Conservation (phyloP, 1,284 basidiomycete genomes). For the Trichosporon sp. region DNA sequence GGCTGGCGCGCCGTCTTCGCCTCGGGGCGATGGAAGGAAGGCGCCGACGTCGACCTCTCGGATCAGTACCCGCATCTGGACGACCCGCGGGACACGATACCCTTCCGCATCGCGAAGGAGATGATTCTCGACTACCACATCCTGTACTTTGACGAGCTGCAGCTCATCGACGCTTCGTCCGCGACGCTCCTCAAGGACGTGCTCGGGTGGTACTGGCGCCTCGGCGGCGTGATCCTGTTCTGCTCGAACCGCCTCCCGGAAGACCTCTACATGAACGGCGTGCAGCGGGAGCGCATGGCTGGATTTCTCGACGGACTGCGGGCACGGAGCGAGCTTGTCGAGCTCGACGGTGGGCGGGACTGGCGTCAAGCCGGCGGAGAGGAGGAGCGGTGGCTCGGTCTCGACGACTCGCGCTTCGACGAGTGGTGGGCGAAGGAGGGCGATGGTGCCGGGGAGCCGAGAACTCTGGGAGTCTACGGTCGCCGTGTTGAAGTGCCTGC, state of each 20-base stretch:
- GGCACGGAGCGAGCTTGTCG: conserved; percentile 59
- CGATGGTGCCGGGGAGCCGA: conserved; percentile 13
- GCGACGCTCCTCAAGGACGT: conserved; percentile 65
- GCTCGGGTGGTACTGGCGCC: conserved; percentile 67
- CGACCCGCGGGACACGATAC: conserved; percentile 44
- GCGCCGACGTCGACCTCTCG: conserved; percentile 24
- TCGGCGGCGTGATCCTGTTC: conserved; percentile 64
- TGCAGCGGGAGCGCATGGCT: conserved; percentile 61
- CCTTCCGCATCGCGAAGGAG: conserved; percentile 48
- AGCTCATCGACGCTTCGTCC: conserved; percentile 65
- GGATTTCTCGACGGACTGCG: conserved; percentile 64
- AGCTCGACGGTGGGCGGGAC: conserved; percentile 55
- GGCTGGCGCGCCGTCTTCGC: conserved; percentile 51
- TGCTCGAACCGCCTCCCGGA: conserved; percentile 62
- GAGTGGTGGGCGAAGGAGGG: conserved; percentile 32
- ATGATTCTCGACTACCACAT: conserved; percentile 50
- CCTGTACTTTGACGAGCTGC: conserved; percentile 64
- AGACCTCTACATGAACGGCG: conserved; percentile 66
- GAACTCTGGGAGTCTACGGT: conserved; percentile 53
- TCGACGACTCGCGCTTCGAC: conserved; percentile 39
- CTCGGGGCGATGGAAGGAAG: conserved; percentile 47
- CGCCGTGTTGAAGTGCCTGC: conserved; percentile 56
- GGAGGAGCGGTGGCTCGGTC: conserved; percentile 27
- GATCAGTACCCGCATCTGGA: conserved; percentile 19
- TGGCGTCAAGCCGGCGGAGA: conserved; percentile 39